These are phyloP conservation scores for Rosa rugosa DNA, from an alignment of 306 rosid genomes.

Conservation along the genomic window DNA sequence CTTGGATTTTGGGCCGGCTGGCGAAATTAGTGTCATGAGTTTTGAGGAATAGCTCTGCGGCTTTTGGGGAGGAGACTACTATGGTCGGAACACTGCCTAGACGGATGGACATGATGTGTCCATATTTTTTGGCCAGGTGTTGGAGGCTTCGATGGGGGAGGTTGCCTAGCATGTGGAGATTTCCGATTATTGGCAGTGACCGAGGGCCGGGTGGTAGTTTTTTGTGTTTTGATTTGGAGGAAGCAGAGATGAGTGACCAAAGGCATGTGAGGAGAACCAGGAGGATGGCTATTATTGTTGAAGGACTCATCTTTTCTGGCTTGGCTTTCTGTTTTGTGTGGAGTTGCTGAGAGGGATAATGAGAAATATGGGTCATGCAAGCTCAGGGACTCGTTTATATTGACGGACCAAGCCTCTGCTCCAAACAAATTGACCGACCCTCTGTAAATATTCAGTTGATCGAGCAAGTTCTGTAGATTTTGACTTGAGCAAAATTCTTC, in stretches of 20 bases:
- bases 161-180: conserved; percentile 13
- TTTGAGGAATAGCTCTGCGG: conserved; percentile 9
- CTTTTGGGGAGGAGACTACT: conserved; percentile 13
- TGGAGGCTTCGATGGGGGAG: conserved; percentile 30
- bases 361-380: too few relatives aligned
- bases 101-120: conserved; percentile 45
- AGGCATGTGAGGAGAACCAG: too few relatives aligned
- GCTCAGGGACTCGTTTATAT: too few relatives aligned
- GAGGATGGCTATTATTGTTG: too few relatives aligned
- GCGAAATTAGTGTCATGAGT: neutral
- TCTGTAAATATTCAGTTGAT: too few relatives aligned
- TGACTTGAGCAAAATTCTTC: too few relatives aligned
- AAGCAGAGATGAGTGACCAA: neutral
- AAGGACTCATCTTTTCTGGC: too few relatives aligned
- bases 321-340: too few relatives aligned
- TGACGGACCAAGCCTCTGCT: too few relatives aligned
- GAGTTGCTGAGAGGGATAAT: too few relatives aligned
- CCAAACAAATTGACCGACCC: too few relatives aligned
- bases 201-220: neutral
- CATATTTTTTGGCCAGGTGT: conserved; percentile 41
- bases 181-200: conserved; percentile 4
- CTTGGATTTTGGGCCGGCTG: conserved; percentile 6
- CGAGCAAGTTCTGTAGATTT: too few relatives aligned
- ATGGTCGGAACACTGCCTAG: conserved; percentile 37
- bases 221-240: neutral